These are phyloP conservation scores for Ceratocystis variospora DNA, from an alignment of 2,329 filamentous ascomycete genomes.

Conservation along the genomic window DNA sequence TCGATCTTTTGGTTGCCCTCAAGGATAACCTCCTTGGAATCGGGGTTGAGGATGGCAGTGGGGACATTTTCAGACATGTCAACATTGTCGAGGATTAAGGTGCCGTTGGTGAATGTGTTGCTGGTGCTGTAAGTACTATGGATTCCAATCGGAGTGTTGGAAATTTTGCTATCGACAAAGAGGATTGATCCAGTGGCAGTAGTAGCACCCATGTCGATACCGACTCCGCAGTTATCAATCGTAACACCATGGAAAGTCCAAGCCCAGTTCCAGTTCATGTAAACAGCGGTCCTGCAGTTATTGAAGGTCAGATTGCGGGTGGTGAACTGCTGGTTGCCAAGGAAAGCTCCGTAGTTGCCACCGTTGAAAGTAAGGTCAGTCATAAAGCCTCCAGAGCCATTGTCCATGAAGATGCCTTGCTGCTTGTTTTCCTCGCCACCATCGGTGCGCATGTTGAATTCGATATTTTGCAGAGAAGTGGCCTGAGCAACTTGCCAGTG, in stretches of 20 bases:
- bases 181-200: conserved; percentile 79
- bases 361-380: conserved; percentile 72
- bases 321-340: conserved; percentile 81
- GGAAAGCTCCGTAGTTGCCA: conserved; percentile 61
- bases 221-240: conserved; percentile 62
- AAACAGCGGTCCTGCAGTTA: conserved; percentile 67
- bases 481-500: conserved; percentile 82
- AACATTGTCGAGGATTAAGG: conserved; percentile 77
- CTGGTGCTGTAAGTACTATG: conserved; percentile 55
- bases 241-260: conserved; percentile 66
- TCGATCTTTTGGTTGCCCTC: conserved; percentile 53
- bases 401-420: conserved; percentile 72
- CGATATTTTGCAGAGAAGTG: conserved; percentile 66
- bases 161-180: conserved; percentile 66
- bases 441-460: conserved; percentile 63
- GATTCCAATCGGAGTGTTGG: conserved; percentile 62
- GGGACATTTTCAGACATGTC: conserved; percentile 59
- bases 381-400: conserved; percentile 75
- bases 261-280: conserved; percentile 86
- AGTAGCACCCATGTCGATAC: conserved; percentile 57
- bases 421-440: conserved; percentile 51
- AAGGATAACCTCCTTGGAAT: conserved; percentile 47
- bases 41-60: conserved; percentile 48
- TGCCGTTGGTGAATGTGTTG: conserved; percentile 58
- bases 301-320: conserved; percentile 73